Percentiles rank a stretch among this genome's conserved stretches.
Conservation (phyloP, 352 stramenopile genomes). For the Thalassiosira mediterranea region DNA sequence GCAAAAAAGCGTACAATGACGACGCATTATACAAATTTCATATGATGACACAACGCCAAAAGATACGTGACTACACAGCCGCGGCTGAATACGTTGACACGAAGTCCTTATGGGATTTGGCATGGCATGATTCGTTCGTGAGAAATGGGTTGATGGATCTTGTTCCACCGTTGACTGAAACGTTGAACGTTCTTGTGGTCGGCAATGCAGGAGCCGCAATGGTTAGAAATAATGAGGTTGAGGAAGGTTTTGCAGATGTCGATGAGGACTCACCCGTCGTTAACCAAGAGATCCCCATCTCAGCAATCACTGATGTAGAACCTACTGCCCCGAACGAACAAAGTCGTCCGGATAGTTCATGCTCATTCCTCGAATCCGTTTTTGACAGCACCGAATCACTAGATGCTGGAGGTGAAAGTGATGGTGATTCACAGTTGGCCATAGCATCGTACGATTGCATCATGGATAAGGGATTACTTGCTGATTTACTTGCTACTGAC, state of each 20-base stretch:
- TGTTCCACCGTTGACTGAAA: constrained; percentile 17
- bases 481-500: constrained; percentile 10
- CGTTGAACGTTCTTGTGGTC: constrained; percentile 12
- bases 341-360: constrained; percentile 12
- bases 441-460: constrained; percentile 16
- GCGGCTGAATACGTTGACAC: constrained; percentile 16
- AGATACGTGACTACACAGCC: constrained; percentile 17
- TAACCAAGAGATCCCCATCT: too few species aligned
- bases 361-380: constrained; percentile 17
- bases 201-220: background rate
- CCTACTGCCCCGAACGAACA: background rate
- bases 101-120: constrained; percentile 15
- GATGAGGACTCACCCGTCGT: background rate
- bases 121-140: constrained; percentile 19
- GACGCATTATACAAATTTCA: constrained; percentile 17
- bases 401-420: background rate
- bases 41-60: constrained; percentile 24
- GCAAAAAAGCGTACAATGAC: constrained; percentile 22
- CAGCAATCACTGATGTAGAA: constrained; percentile 2
- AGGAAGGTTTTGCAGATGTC: background rate
- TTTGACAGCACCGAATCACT: background rate
- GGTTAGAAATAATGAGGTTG: background rate
- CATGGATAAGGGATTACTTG: constrained; percentile 17
- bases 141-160: constrained; percentile 18
- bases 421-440: background rate